These are phyloP conservation scores for Emmonsia crescens DNA, from an alignment of 2,329 filamentous ascomycete species.

Conservation along the genomic window DNA sequence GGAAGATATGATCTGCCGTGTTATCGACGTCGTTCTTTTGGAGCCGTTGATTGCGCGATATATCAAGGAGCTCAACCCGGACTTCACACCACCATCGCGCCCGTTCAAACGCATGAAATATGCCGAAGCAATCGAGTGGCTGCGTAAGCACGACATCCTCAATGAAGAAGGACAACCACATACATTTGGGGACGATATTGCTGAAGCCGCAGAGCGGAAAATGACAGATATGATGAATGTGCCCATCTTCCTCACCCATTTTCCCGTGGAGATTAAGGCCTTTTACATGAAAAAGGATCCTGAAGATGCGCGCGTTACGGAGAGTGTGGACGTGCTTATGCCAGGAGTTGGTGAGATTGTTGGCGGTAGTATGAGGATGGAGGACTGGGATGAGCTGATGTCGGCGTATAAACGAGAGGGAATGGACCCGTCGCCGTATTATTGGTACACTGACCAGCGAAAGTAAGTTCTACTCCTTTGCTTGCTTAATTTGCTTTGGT, in stretches of 20 bases:
- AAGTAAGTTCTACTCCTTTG: slow-evolving; percentile 51
- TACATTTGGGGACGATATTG: slow-evolving; percentile 92
- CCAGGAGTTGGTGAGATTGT: slow-evolving; percentile 96
- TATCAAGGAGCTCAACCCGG: slow-evolving; percentile 82
- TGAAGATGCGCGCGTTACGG: slow-evolving; percentile 70
- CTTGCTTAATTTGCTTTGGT: background rate
- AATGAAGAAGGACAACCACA: slow-evolving; percentile 91
- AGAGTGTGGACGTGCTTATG: slow-evolving; percentile 81
- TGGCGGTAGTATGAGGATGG: slow-evolving; percentile 92
- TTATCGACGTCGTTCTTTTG: slow-evolving; percentile 65
- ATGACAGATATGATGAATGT: slow-evolving; percentile 97
- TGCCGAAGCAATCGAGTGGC: slow-evolving; percentile 86
- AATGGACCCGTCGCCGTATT: slow-evolving; percentile 77
- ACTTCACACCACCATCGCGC: slow-evolving; percentile 67
- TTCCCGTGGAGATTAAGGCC: slow-evolving; percentile 93
- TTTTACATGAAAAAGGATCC: slow-evolving; percentile 97
- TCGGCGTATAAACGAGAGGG: slow-evolving; percentile 77
- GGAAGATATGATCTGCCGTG: slow-evolving; percentile 76
- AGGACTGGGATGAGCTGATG: slow-evolving; percentile 80
- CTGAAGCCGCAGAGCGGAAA: slow-evolving; percentile 86
- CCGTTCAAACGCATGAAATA: slow-evolving; percentile 96
- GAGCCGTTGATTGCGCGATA: slow-evolving; percentile 62
- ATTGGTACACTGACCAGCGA: slow-evolving; percentile 97
- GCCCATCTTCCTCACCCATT: slow-evolving; percentile 93
- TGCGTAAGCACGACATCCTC: slow-evolving; percentile 75